Conservation (phyloP, 257 asterid species). For the Solanum piurae region DNA sequence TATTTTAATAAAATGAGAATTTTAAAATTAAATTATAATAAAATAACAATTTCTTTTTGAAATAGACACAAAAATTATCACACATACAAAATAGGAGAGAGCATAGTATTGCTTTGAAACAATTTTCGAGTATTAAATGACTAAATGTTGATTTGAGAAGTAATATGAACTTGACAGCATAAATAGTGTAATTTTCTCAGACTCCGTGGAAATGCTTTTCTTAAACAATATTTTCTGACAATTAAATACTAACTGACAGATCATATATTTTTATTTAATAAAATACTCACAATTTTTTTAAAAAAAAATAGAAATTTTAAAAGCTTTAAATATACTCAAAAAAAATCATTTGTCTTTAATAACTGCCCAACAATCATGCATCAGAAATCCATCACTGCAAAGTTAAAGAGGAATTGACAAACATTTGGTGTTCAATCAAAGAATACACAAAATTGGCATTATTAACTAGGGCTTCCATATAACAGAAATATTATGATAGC, state of each 20-base stretch:
- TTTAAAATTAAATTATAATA: too few relatives aligned
- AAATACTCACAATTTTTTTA: not conserved
- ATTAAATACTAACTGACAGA: not conserved
- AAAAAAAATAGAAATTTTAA: too few relatives aligned
- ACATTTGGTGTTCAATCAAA: not conserved
- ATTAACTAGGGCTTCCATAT: not conserved
- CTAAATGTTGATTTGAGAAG: not conserved
- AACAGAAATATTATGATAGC: not conserved
- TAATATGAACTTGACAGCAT: not conserved
- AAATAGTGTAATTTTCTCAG: not conserved
- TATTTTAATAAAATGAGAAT: too few relatives aligned
- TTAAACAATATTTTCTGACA: not conserved
- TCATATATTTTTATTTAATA: too few relatives aligned
- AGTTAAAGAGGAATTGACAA: not conserved
- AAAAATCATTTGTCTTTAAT: too few relatives aligned
- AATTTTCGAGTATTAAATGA: not conserved
- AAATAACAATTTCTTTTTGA: not conserved
- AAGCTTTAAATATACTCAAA: not conserved
- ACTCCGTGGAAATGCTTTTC: not conserved
- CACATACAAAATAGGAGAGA: too few relatives aligned
- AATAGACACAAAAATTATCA: too few relatives aligned
- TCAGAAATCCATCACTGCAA: too few relatives aligned
- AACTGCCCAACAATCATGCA: too few relatives aligned
- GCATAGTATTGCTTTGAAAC: not conserved
- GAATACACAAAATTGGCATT: not conserved